These are phyloP conservation scores for Pythium sp. DNA, from an alignment of 352 stramenopile species.

Conservation along the genomic window DNA sequence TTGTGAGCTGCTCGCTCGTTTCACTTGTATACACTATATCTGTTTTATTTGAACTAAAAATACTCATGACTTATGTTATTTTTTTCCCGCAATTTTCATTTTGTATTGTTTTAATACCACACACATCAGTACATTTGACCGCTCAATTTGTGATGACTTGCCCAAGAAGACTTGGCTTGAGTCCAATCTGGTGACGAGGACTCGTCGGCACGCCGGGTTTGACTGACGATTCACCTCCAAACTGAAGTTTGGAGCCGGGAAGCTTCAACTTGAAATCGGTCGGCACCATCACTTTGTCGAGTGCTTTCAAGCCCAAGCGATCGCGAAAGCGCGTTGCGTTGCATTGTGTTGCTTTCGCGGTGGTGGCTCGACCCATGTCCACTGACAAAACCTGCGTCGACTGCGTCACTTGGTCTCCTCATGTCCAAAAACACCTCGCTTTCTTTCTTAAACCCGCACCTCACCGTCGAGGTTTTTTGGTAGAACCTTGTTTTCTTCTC, in stretches of 20 bases:
- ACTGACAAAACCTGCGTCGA: slow-evolving; percentile 5
- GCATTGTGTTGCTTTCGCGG: background rate
- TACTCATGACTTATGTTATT: background rate
- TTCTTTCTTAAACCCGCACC: background rate
- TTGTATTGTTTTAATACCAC: background rate
- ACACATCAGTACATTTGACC: background rate
- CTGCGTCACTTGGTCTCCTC: background rate
- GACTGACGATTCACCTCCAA: background rate
- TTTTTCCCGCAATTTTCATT: background rate
- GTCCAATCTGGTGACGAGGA: background rate
- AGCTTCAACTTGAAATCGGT: slow-evolving; percentile 4
- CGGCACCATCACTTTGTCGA: background rate
- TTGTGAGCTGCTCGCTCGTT: background rate
- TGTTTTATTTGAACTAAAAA: background rate
- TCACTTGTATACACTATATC: background rate
- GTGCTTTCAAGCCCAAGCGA: background rate
- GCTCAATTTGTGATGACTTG: background rate
- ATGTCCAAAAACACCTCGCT: background rate
- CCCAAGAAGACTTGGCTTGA: background rate
- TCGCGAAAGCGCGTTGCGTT: background rate
- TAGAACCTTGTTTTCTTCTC: background rate
- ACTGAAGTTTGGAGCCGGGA: background rate
- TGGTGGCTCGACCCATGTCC: too few species aligned
- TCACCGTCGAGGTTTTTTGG: background rate
- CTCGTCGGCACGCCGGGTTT: slow-evolving; percentile 4